These are phyloP conservation scores for Conticribra guillardii DNA, from an alignment of 108 stramenopile genomes.

Conservation along the genomic window DNA sequence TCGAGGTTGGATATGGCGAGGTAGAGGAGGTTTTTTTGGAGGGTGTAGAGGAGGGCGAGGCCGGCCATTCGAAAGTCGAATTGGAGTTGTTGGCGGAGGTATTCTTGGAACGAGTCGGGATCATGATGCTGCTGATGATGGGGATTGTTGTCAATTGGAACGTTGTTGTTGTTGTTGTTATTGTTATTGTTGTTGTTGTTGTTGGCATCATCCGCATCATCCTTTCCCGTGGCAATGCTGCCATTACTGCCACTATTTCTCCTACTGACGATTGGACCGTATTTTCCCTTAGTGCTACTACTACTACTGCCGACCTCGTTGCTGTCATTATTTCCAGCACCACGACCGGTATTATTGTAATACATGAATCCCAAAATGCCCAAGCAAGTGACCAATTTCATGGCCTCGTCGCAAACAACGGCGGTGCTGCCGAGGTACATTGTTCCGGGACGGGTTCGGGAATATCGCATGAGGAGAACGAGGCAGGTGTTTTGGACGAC, in stretches of 20 bases:
- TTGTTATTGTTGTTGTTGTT: conserved; percentile 6
- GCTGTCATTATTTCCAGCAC: conserved; percentile 16
- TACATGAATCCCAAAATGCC: conserved; percentile 29
- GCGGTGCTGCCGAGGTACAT: conserved; percentile 87
- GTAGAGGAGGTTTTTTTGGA: conserved; percentile 98
- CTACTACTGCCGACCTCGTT: neutral
- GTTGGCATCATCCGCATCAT: neutral
- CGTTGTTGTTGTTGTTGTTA: neutral
- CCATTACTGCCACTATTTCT: too few relatives aligned
- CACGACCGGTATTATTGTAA: conserved; percentile 10
- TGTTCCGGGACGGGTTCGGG: conserved; percentile 68
- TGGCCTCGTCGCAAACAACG: conserved; percentile 81
- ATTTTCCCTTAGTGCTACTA: too few relatives aligned
- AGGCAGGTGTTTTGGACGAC: conserved; percentile 34
- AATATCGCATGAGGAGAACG: conserved; percentile 80
- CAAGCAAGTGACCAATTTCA: conserved; percentile 81
- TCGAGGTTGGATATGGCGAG: conserved; percentile 96
- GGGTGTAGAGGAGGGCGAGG: conserved; percentile 89
- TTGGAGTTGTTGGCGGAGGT: conserved; percentile 41
- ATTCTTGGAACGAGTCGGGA: conserved; percentile 15
- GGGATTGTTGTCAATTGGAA: neutral
- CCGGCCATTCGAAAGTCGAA: conserved; percentile 62
- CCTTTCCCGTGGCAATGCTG: neutral
- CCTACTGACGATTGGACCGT: too few relatives aligned
- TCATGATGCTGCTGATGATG: neutral